phyloP scores from a whole-genome alignment of 116 monocot species.

The Trichopus zeylanicus region DNA sequence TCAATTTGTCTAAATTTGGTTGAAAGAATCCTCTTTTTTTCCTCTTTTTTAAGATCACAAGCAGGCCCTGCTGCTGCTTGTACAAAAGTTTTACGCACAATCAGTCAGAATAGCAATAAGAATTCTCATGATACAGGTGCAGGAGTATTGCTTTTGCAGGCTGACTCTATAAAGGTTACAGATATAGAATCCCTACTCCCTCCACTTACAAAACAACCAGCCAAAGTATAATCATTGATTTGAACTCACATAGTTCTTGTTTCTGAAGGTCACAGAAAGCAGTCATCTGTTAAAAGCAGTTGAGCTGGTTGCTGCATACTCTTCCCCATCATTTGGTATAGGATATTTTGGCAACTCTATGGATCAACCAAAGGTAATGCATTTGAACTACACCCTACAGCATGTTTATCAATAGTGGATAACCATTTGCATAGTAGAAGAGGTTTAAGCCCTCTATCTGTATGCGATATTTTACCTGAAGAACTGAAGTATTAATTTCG shows the following conservation, averaged over 20 bases:
- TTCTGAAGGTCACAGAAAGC: slow-evolving; percentile 24
- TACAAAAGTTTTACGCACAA: slow-evolving; percentile 51
- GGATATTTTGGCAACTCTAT: slow-evolving; percentile 80
- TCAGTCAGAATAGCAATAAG: slow-evolving; percentile 26
- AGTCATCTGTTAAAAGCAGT: too few species aligned
- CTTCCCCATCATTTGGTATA: slow-evolving; percentile 74
- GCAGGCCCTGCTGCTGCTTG: slow-evolving; percentile 74
- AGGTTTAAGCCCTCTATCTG: too few species aligned
- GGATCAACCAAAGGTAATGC: slow-evolving; percentile 75
- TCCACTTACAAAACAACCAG: background rate
- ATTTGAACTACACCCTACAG: too few species aligned
- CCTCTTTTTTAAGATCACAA: slow-evolving; percentile 51
- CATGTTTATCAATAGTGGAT: too few species aligned
- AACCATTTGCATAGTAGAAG: too few species aligned
- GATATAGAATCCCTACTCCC: background rate
- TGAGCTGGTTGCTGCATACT: slow-evolving; percentile 84
- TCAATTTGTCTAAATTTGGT: too few species aligned
- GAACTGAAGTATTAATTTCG: too few species aligned
- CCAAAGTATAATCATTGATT: too few species aligned
- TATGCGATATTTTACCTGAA: too few species aligned
- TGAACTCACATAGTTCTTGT: too few species aligned
- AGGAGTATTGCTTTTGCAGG: slow-evolving; percentile 83
- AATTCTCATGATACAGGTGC: slow-evolving; percentile 49
- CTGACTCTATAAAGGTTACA: slow-evolving; percentile 56
- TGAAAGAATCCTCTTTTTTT: too few species aligned